Conservation (phyloP, 352 stramenopile genomes). For the Blastocystis sp. region DNA sequence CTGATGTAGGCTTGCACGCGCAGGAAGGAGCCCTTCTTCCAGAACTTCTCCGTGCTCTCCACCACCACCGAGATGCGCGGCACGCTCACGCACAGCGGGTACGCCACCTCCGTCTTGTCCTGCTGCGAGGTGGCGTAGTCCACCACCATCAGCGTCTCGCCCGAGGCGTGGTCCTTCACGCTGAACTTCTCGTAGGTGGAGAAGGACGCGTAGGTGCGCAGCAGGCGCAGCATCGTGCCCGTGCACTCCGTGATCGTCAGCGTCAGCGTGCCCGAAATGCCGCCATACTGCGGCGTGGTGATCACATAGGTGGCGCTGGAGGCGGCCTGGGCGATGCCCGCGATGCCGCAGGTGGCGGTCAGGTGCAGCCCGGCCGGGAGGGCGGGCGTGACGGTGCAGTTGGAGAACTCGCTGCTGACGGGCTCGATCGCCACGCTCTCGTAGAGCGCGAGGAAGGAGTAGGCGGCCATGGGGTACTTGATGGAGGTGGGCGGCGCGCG, state of each 20-base stretch:
- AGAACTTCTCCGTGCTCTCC: not conserved
- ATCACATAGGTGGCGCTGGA: not conserved
- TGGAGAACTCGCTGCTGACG: not conserved
- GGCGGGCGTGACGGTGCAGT: not conserved
- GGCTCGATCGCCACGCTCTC: not conserved
- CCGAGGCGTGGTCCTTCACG: not conserved
- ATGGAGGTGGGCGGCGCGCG: not conserved
- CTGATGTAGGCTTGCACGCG: not conserved
- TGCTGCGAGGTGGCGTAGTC: not conserved
- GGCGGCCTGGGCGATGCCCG: not conserved
- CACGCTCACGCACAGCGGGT: not conserved
- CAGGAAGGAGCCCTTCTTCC: not conserved
- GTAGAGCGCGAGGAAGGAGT: not conserved
- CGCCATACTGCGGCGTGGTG: not conserved
- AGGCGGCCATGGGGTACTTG: not conserved
- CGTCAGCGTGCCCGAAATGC: constrained; percentile 7
- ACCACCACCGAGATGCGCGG: not conserved
- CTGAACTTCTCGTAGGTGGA: not conserved
- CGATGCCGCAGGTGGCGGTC: not conserved
- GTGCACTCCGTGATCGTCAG: constrained; percentile 19
- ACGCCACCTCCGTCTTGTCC: not conserved
- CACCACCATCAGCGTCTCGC: not conserved
- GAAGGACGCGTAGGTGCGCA: not conserved
- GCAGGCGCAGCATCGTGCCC: constrained; percentile 22
- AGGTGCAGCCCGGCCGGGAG: not conserved